A percentile compares a stretch with the other conserved stretches of the same genome.
These are phyloP conservation scores for Xerocomus spinulosus DNA, from an alignment of 768 basidiomycete genomes.

Conservation along the genomic window DNA sequence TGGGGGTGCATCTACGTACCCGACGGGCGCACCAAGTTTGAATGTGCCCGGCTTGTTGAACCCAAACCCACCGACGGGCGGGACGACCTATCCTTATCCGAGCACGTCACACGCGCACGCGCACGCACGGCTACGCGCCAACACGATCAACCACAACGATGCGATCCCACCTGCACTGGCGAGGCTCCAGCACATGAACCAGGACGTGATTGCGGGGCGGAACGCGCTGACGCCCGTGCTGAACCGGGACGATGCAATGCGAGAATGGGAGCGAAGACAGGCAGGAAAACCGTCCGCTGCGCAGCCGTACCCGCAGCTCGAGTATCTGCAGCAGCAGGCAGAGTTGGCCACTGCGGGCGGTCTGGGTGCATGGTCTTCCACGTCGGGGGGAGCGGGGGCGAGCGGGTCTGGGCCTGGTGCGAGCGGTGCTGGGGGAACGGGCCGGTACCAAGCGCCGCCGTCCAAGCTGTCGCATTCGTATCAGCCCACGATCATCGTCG, in stretches of 20 bases:
- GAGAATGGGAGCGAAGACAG: slow-evolving; percentile 93
- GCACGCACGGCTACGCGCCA: slow-evolving; percentile 70
- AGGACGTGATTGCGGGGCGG: slow-evolving; percentile 64
- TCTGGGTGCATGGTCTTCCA: slow-evolving; percentile 49
- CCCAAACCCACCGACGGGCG: slow-evolving; percentile 41
- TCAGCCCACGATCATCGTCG: slow-evolving; percentile 58
- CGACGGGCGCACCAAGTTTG: slow-evolving; percentile 13
- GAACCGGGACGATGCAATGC: slow-evolving; percentile 90
- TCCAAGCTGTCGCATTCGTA: slow-evolving; percentile 32
- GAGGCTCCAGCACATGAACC: slow-evolving; percentile 83
- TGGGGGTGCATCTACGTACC: slow-evolving; percentile 16
- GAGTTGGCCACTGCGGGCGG: slow-evolving; percentile 69
- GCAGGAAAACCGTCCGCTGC: slow-evolving; percentile 65
- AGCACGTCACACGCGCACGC: slow-evolving; percentile 28
- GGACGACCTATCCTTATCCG: slow-evolving; percentile 56
- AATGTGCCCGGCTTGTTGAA: slow-evolving; percentile 30
- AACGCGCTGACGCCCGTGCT: slow-evolving; percentile 90
- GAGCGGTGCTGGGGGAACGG: slow-evolving; percentile 4
- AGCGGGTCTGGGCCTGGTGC: slow-evolving; percentile 27
- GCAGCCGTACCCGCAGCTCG: slow-evolving; percentile 84
- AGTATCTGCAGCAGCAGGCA: slow-evolving; percentile 90
- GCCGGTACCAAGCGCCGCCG: slow-evolving; percentile 45
- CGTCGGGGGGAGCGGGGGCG: slow-evolving; percentile 15
- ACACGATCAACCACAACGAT: slow-evolving; percentile 90
- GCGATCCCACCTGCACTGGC: slow-evolving; percentile 92